Evolutionary conservation across 148 eudicot genomes (phyloP).

Genomic region (Persicaria tinctoria): DNA sequence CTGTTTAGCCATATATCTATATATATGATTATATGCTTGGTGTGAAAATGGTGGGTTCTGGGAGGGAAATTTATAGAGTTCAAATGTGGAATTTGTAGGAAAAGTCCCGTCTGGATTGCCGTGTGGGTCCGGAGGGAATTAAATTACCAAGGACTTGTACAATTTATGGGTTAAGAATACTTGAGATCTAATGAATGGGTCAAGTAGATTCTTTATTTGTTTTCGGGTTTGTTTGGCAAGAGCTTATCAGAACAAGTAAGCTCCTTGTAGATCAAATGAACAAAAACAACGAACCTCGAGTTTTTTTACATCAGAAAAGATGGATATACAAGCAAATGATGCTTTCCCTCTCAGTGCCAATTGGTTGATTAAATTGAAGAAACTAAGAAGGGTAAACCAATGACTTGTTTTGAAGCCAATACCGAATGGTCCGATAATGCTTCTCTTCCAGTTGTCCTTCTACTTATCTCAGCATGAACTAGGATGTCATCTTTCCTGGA

Average conservation of each 20-base stretch:
- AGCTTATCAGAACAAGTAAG: too few relatives aligned
- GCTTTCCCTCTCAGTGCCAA: background rate
- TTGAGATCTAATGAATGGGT: background rate
- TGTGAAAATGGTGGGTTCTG: background rate
- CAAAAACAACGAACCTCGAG: background rate
- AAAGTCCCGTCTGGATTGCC: background rate
- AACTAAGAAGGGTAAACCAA: background rate
- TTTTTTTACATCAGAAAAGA: background rate
- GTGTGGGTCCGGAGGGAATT: too few relatives aligned
- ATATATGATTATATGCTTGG: too few relatives aligned
- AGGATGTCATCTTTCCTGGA: background rate
- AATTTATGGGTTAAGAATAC: background rate
- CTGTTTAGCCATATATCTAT: background rate
- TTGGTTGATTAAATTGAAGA: background rate
- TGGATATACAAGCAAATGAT: slow-evolving; percentile 5
- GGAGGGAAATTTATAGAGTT: background rate
- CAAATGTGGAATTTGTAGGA: background rate
- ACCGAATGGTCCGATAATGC: background rate
- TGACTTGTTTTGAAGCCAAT: background rate
- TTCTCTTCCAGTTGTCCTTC: background rate
- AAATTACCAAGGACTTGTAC: background rate
- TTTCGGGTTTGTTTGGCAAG: too few relatives aligned
- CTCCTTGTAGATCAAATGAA: background rate
- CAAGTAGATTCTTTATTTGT: background rate
- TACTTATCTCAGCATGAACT: background rate